Base-by-base conservation (phyloP, 176 grass and related monocot species). In the Musa itinerans region DNA sequence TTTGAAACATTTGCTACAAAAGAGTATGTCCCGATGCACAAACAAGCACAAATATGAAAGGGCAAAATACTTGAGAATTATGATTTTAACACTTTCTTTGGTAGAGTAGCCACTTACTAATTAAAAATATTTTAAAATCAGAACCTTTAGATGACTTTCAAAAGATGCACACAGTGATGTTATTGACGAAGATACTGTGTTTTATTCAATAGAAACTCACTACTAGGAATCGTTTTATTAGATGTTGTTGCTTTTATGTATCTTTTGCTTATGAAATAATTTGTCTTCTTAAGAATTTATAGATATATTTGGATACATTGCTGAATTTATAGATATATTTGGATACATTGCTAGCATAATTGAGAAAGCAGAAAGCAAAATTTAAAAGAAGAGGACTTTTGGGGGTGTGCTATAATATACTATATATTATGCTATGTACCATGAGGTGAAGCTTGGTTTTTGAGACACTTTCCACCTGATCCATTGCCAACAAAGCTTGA, bases 131-230 rank as follows among this genome's bases (percentile, higher is more conserved):
- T 64, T 64, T 66, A 16, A 71, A 27, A 49, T 65, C 77, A 88
- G 89, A 50, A 65, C 27, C 66, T 74, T 73, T 74, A 84, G 68
- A 63, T 91, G 94, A 88, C 56, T 48, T 70, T 86, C 86, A 21
- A 59, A 85, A 75, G 84, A 91, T 79, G 83, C 79, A 57, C 58
- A 65, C 24, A 91, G 84, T 72, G 90, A 88, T 83, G 84, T 78
- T 56, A 85, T 98, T 25, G 86, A 89, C 68, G 86, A 98, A 74
- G 95, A 90, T 27, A 90, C 90, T 34, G 56, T 91, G 15, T 98
- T 93, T 74, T 84, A 86, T 77, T 90, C 95, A 77, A 89, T 81
- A 54, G 95, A 62, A 68, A 71, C 19, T 76, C 48, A 80, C 63
- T 64, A 68, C n/a, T n/a, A n/a, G n/a, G n/a, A n/a, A n/a, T n/a